These are phyloP conservation scores for Exophiala dermatitidis DNA, from an alignment of 2,329 filamentous ascomycete genomes.

Conservation along the genomic window DNA sequence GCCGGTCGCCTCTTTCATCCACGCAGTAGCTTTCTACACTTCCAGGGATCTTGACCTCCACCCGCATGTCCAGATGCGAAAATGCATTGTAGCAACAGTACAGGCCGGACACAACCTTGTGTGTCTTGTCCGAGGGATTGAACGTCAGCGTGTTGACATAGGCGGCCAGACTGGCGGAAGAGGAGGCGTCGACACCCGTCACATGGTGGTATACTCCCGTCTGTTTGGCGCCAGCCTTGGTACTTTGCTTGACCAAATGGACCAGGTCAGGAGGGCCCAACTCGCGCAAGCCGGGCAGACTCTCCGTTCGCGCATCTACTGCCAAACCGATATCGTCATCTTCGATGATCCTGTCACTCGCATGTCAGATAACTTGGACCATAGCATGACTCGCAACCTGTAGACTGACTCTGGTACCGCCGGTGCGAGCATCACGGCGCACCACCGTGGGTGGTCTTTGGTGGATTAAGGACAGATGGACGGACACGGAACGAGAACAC, in stretches of 20 bases:
- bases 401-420: conserved; percentile 66
- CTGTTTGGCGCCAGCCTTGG: conserved; percentile 46
- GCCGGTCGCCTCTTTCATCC: conserved; percentile 91
- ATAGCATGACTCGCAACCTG: neutral
- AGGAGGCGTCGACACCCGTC: conserved; percentile 92
- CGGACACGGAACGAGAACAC: neutral
- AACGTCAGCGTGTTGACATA: conserved; percentile 98
- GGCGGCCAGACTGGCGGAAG: conserved; percentile 89
- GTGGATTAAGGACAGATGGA: conserved; percentile 14
- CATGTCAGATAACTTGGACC: conserved; percentile 9
- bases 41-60: conserved; percentile 93
- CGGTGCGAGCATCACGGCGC: conserved; percentile 58
- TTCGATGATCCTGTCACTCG: conserved; percentile 68
- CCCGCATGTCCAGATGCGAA: conserved; percentile 94
- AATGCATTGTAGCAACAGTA: conserved; percentile 99
- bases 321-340: conserved; percentile 78
- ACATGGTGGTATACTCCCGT: conserved; percentile 96
- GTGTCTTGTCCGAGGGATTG: conserved; percentile 70
- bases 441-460: conserved; percentile 9
- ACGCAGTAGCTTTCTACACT: conserved; percentile 96
- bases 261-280: conserved; percentile 93
- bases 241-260: conserved; percentile 75
- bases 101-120: conserved; percentile 87
- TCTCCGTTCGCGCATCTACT: conserved; percentile 86
- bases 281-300: conserved; percentile 76